Evolutionary conservation across 129 eudicot genomes (phyloP), one percentile per base, ranked within the genome.

Genomic region (Saussurea involucrata): DNA sequence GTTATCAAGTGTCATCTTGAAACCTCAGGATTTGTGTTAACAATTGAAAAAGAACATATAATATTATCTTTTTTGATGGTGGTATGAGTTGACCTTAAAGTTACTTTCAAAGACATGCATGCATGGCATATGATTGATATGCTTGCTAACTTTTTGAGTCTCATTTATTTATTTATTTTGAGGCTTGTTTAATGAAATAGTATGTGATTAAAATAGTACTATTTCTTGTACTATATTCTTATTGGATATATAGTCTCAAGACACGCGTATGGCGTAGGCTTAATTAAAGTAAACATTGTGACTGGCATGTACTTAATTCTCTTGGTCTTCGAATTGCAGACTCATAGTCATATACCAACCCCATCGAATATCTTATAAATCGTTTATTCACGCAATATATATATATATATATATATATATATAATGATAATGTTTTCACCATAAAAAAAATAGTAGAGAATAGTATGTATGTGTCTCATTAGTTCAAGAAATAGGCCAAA

Each of bases 221-320:
- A 53, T 7, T 53, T 53, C 61, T n/a, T 53, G 5, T n/a, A 6
- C 46, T 44, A 28, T 20, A 10, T 46, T 70, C 24, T 24, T 40
- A 44, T 71, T 44, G 75, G 64, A 71, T 71, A n/a, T n/a, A n/a
- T n/a, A 44, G 46, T 8, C 24, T 71, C n/a, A 46, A 25, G 75
- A 46, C 64, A 71, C 37, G 37, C 33, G 75, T 27, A 71, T 71
- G 75, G 75, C 15, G 25, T 44, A 13, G 15, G 63, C 29, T 25
- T 71, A 46, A 53, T 25, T 71, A 46, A 53, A 70, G 75, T 25
- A 24, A 42, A 70, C 75, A 70, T 6, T 37, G 74, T 8, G 21
- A 37, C 27, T 37, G 9, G 24, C 21, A 17, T 22, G 4, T 12
- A 37, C n/a, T 21, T 12, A 37, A 10, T 21, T 69, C 58, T 18